phyloP scores from a whole-genome alignment of 805 yeast genomes.

The Teunomyces aglyptinius region DNA sequence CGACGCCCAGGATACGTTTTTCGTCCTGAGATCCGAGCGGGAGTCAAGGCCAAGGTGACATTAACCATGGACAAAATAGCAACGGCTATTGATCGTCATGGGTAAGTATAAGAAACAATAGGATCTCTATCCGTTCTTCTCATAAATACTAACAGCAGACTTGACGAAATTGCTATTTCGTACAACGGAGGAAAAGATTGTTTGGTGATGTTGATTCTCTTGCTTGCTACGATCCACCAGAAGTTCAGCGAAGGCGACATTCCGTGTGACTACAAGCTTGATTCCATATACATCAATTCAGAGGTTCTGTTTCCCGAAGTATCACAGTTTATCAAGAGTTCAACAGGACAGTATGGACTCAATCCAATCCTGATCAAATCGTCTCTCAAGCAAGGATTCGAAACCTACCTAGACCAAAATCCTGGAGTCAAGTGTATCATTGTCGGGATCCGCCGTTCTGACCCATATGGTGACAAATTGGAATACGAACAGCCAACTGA shows the following conservation, averaged over 20 bases:
- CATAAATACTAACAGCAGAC: constrained; percentile 23
- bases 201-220: constrained; percentile 76
- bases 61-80: constrained; percentile 28
- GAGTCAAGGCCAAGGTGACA: constrained; percentile 27
- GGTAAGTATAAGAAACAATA: constrained; percentile 20
- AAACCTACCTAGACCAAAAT: constrained; percentile 50
- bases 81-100: constrained; percentile 27
- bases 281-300: constrained; percentile 72
- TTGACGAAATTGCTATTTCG: constrained; percentile 68
- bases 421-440: constrained; percentile 67
- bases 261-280: constrained; percentile 38
- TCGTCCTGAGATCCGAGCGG: constrained; percentile 18
- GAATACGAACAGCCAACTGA: constrained; percentile 72
- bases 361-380: constrained; percentile 42
- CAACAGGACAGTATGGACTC: constrained; percentile 56
- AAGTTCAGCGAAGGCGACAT: constrained; percentile 16
- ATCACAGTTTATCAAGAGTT: constrained; percentile 57
- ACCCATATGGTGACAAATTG: constrained; percentile 72
- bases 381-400: constrained; percentile 69
- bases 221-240: constrained; percentile 53
- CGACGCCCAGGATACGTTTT: constrained; percentile 19
- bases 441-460: constrained; percentile 85
- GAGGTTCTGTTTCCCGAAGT: constrained; percentile 72
- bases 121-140: too few relatives aligned
- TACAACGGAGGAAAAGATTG: constrained; percentile 98